Evolutionary conservation across 441 rosid genomes (phyloP).

Genomic region (Populus hybrid): DNA sequence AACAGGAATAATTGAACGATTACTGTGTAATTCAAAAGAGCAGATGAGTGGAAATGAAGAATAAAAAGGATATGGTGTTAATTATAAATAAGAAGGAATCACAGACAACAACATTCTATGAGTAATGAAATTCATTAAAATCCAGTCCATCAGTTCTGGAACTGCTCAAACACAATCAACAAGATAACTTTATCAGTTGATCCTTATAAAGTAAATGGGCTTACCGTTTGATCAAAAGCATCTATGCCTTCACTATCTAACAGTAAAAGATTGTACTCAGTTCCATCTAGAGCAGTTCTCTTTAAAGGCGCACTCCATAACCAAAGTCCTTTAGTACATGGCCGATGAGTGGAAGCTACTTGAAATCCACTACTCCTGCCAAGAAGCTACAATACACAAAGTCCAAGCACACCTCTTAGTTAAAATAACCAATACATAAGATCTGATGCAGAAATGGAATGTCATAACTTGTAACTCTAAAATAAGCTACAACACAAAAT

Average conservation of each 20-base stretch:
- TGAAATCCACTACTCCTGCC: conserved; percentile 98
- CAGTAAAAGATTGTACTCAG: conserved; percentile 80
- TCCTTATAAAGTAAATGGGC: conserved; percentile 15
- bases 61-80: too few species aligned
- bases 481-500: too few species aligned
- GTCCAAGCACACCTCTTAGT: not conserved
- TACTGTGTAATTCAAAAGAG: not conserved
- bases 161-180: not conserved
- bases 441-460: not conserved
- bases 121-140: not conserved
- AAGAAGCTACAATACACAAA: conserved; percentile 61
- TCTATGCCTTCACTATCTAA: conserved; percentile 97
- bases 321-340: conserved; percentile 99
- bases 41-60: not conserved
- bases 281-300: conserved; percentile 92
- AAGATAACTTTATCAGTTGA: not conserved
- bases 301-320: conserved; percentile 95
- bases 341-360: conserved; percentile 94
- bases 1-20: not conserved
- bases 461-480: not conserved
- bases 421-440: not conserved
- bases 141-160: not conserved
- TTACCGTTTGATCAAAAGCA: conserved; percentile 95
- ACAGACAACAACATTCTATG: not conserved
- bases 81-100: not conserved